phyloP scores from a whole-genome alignment of 1,284 basidiomycete species.

The Cutaneotrichosporon arboriforme region DNA sequence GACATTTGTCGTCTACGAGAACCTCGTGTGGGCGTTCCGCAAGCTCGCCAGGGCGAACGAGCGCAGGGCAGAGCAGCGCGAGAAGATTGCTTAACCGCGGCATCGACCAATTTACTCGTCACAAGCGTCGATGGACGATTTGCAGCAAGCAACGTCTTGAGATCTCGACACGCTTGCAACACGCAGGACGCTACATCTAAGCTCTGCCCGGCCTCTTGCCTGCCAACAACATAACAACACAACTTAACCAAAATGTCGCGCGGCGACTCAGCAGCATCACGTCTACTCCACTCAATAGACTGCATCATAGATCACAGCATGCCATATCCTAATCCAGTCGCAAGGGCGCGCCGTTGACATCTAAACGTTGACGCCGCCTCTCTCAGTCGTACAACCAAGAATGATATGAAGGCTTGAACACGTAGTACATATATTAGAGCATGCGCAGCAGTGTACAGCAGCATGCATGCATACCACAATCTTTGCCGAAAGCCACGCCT shows the following conservation, averaged over 20 bases:
- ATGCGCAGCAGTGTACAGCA: neutral
- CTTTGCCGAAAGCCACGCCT: too few relatives aligned
- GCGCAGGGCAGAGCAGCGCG: constrained; percentile 6
- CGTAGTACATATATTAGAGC: too few relatives aligned
- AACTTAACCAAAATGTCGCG: too few relatives aligned
- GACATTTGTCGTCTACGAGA: constrained; percentile 98
- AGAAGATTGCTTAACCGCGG: constrained; percentile 6
- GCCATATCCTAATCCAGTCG: neutral
- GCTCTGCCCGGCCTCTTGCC: too few relatives aligned
- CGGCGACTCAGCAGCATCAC: neutral
- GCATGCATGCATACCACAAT: neutral
- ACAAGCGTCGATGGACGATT: too few relatives aligned
- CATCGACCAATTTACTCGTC: neutral
- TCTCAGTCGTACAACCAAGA: neutral
- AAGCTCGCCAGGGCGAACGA: constrained; percentile 37
- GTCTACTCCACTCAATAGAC: constrained; percentile 1
- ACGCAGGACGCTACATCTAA: too few relatives aligned
- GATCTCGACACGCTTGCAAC: too few relatives aligned
- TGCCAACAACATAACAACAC: too few relatives aligned
- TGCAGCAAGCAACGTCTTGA: too few relatives aligned
- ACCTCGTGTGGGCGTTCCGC: constrained; percentile 76
- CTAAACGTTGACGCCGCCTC: too few relatives aligned
- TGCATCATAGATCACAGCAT: neutral
- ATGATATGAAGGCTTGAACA: too few relatives aligned
- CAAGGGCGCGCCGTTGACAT: too few relatives aligned